Conservation (phyloP, 805 yeast genomes). For the Candida argentea region DNA sequence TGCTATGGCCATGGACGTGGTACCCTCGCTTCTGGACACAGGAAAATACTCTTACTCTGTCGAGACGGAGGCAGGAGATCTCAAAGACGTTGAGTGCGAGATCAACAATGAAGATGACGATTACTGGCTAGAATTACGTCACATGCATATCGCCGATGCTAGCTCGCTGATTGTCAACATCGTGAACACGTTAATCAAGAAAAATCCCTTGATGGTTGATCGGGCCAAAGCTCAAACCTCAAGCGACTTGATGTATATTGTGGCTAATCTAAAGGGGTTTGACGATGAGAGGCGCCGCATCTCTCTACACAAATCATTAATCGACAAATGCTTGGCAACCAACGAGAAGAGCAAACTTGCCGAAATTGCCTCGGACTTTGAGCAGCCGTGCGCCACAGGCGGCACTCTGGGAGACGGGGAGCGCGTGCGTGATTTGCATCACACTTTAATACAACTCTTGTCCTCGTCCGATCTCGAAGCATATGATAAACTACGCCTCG, state of each 20-base stretch:
- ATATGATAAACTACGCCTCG: conserved; percentile 64
- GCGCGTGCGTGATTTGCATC: conserved; percentile 48
- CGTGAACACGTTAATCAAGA: conserved; percentile 54
- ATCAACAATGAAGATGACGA: conserved; percentile 56
- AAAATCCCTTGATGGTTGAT: conserved; percentile 70
- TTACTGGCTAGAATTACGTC: conserved; percentile 64
- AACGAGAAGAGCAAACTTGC: conserved; percentile 52
- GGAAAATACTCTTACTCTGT: conserved; percentile 40
- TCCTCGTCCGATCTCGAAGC: conserved; percentile 37
- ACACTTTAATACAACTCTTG: conserved; percentile 48
- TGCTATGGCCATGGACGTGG: conserved; percentile 80
- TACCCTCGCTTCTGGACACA: conserved; percentile 31
- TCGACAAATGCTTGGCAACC: conserved; percentile 53
- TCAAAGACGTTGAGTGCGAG: conserved; percentile 19
- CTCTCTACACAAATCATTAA: conserved; percentile 48
- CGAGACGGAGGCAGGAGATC: conserved; percentile 41
- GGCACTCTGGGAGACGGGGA: conserved; percentile 64
- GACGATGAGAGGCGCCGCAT: conserved; percentile 56
- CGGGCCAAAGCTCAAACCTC: conserved; percentile 54
- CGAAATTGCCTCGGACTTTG: conserved; percentile 67
- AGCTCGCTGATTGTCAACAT: conserved; percentile 49
- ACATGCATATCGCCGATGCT: conserved; percentile 66
- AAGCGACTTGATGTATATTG: conserved; percentile 64
- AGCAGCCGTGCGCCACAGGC: conserved; percentile 69
- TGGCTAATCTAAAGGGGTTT: conserved; percentile 58